A percentile compares a stretch with the other conserved stretches of the same genome.
Conservation (phyloP, 441 rosid species). For the Cnidoscolus chayamansa region DNA sequence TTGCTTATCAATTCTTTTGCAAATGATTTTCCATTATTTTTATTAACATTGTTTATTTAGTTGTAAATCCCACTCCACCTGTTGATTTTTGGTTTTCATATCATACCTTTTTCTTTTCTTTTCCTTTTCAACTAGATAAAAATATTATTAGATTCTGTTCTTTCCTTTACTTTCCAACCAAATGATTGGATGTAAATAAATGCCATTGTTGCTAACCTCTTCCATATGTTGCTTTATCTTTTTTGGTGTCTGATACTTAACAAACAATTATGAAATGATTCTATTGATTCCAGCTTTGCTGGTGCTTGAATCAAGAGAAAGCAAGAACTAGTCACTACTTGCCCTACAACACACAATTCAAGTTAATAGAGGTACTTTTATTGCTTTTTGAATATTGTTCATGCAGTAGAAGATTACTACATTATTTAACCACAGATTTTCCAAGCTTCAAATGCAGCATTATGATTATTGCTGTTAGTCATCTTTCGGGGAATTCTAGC, state of each 20-base stretch:
- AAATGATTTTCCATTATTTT: too few species aligned
- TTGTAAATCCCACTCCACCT: neutral
- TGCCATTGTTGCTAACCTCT: neutral
- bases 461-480: too few species aligned
- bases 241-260: too few species aligned
- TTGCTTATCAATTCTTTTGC: too few species aligned
- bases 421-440: neutral
- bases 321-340: constrained; percentile 11
- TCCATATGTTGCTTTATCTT: neutral
- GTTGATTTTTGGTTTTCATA: neutral
- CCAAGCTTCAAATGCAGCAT: neutral
- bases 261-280: neutral
- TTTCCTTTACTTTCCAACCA: neutral
- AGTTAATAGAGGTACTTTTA: constrained; percentile 6
- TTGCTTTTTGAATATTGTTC: neutral
- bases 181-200: neutral
- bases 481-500: neutral
- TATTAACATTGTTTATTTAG: too few species aligned
- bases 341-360: neutral
- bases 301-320: constrained; percentile 12
- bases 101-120: neutral
- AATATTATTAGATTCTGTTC: neutral
- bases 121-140: neutral
- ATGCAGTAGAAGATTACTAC: neutral
- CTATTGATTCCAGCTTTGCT: constrained; percentile 3